These are phyloP conservation scores for Emericellopsis cladophorae DNA, from an alignment of 2,329 filamentous ascomycete genomes.

Conservation along the genomic window DNA sequence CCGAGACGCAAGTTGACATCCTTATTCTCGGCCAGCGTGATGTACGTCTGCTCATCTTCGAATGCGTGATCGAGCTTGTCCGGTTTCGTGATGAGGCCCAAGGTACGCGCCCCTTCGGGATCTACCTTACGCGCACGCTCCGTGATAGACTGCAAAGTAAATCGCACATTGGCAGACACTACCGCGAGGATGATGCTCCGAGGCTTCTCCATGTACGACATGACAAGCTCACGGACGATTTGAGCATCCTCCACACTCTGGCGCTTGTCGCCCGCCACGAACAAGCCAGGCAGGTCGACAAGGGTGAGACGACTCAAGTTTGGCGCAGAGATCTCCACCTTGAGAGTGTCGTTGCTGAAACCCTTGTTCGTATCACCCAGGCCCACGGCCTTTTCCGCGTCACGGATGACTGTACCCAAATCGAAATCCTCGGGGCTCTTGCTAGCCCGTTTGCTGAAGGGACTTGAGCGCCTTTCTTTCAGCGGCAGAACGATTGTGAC, in stretches of 20 bases:
- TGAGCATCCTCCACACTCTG: conserved; percentile 30
- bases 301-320: conserved; percentile 39
- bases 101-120: conserved; percentile 23
- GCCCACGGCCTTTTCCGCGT: conserved; percentile 26
- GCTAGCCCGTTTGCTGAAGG: conserved; percentile 10
- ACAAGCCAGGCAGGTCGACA: conserved; percentile 46
- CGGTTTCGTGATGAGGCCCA: conserved; percentile 47
- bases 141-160: conserved; percentile 45
- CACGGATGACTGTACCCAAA: conserved; percentile 21
- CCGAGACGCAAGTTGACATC: conserved; percentile 34
- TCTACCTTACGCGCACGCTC: conserved; percentile 22
- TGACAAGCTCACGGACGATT: conserved; percentile 32
- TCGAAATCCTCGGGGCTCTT: conserved; percentile 8
- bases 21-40: conserved; percentile 29
- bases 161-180: conserved; percentile 42
- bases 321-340: conserved; percentile 33
- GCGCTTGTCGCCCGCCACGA: conserved; percentile 31
- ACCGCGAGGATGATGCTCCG: conserved; percentile 49
- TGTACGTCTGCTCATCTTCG: conserved; percentile 23
- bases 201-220: conserved; percentile 40
- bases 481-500: conserved; percentile 10
- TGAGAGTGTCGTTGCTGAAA: conserved; percentile 33
- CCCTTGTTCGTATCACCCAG: conserved; percentile 17
- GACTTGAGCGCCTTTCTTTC: conserved; percentile 11
- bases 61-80: conserved; percentile 23